Evolutionary conservation across 2,329 filamentous ascomycete species (phyloP).

Genomic region (Aspergillus felis): DNA sequence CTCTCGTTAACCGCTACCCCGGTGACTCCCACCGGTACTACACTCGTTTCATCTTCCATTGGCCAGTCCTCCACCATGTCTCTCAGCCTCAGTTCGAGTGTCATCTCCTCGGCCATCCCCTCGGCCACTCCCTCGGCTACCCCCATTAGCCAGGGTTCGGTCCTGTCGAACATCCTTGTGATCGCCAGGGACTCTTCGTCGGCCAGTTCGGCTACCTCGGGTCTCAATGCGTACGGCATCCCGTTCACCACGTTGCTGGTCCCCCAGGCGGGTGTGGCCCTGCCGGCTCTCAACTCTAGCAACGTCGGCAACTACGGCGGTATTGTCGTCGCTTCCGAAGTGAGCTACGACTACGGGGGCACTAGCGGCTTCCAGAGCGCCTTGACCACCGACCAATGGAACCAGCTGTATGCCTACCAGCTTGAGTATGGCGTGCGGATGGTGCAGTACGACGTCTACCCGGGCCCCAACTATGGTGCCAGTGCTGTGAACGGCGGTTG

Average conservation of each 20-base stretch:
- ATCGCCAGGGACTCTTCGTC: slow-evolving; percentile 52
- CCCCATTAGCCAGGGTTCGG: slow-evolving; percentile 17
- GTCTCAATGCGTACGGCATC: slow-evolving; percentile 59
- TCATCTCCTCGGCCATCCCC: slow-evolving; percentile 10
- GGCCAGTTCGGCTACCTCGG: slow-evolving; percentile 48
- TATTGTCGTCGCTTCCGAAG: slow-evolving; percentile 53
- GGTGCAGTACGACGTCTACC: slow-evolving; percentile 58
- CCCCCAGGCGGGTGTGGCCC: slow-evolving; percentile 48
- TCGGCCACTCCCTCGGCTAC: slow-evolving; percentile 16
- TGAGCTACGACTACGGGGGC: slow-evolving; percentile 51
- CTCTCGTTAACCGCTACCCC: slow-evolving; percentile 1
- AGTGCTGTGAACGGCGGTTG: slow-evolving; percentile 41
- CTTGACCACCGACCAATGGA: slow-evolving; percentile 55
- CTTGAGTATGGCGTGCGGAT: slow-evolving; percentile 56
- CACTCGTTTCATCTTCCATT: slow-evolving; percentile 4
- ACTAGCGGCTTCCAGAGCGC: slow-evolving; percentile 47
- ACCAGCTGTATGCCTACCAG: slow-evolving; percentile 55
- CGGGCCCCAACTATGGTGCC: slow-evolving; percentile 49
- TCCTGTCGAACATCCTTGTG: slow-evolving; percentile 49
- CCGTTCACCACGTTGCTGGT: slow-evolving; percentile 54
- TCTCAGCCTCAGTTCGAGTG: slow-evolving; percentile 14
- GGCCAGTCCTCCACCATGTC: slow-evolving; percentile 19
- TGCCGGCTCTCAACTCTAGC: slow-evolving; percentile 52
- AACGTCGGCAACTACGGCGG: slow-evolving; percentile 56
- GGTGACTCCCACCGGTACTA: slow-evolving; percentile 2